These are phyloP conservation scores for Sphenostylis stenocarpa DNA, from an alignment of 306 rosid species.

Conservation along the genomic window DNA sequence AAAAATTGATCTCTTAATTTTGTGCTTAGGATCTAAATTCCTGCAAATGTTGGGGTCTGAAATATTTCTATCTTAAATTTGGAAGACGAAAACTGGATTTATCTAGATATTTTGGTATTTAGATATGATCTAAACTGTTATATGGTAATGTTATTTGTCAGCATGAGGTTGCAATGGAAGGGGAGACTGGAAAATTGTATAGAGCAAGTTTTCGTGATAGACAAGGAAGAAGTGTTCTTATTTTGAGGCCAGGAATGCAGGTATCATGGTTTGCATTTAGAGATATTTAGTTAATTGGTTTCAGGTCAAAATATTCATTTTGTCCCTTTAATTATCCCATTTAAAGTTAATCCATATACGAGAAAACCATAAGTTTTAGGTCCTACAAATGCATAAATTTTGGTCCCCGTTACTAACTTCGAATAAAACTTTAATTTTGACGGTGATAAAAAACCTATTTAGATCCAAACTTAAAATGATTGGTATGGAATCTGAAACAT, in stretches of 20 bases:
- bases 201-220: constrained; percentile 79
- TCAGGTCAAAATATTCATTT: background rate
- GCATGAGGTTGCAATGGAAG: constrained; percentile 51
- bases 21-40: too few relatives aligned
- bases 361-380: too few relatives aligned
- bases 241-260: constrained; percentile 58
- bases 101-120: background rate
- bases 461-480: background rate
- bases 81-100: too few relatives aligned
- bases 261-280: constrained; percentile 29
- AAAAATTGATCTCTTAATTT: too few relatives aligned
- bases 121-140: constrained; percentile 21
- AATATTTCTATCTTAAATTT: too few relatives aligned
- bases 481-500: constrained; percentile 16
- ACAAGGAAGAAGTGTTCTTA: constrained; percentile 56
- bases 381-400: too few relatives aligned
- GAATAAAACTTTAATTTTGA: too few relatives aligned
- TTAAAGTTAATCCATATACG: background rate
- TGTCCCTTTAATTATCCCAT: background rate
- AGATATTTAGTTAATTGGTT: background rate
- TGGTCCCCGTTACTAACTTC: too few relatives aligned
- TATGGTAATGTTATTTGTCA: constrained; percentile 17
- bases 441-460: background rate
- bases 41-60: too few relatives aligned
- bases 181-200: constrained; percentile 71